Conservation (phyloP, 495 filamentous ascomycete genomes). For the Hypoxylon fuscum region DNA sequence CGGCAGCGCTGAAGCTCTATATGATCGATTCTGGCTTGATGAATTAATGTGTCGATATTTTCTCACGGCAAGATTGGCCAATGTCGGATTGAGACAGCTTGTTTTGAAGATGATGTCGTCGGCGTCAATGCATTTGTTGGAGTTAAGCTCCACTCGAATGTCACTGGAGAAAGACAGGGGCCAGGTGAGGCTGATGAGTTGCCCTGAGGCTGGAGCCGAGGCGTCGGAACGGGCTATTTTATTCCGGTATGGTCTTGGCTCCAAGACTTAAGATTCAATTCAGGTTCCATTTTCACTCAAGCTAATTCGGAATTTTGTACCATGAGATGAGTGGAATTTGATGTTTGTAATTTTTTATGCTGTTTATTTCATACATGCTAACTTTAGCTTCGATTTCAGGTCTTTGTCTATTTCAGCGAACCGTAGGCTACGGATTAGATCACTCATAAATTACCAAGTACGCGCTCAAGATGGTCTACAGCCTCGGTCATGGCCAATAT, state of each 20-base stretch:
- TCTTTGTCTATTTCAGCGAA: neutral
- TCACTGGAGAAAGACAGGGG: constrained; percentile 6
- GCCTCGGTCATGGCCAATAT: constrained; percentile 2
- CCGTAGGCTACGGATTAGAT: neutral
- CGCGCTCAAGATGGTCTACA: constrained; percentile 16
- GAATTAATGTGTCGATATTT: too few relatives aligned
- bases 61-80: too few relatives aligned
- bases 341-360: too few relatives aligned
- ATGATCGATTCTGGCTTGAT: neutral
- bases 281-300: neutral
- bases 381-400: neutral
- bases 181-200: constrained; percentile 20
- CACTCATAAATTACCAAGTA: constrained; percentile 3
- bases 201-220: constrained; percentile 19
- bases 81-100: neutral
- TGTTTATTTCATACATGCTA: neutral
- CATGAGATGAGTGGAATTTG: too few relatives aligned
- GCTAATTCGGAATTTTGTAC: too few relatives aligned
- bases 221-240: constrained; percentile 13
- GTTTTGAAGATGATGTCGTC: constrained; percentile 18
- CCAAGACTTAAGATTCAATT: neutral
- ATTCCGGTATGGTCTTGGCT: constrained; percentile 3
- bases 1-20: too few relatives aligned
- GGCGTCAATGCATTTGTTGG: constrained; percentile 21
- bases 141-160: constrained; percentile 13